phyloP scores from a whole-genome alignment of 306 rosid genomes.

The Morella rubra region DNA sequence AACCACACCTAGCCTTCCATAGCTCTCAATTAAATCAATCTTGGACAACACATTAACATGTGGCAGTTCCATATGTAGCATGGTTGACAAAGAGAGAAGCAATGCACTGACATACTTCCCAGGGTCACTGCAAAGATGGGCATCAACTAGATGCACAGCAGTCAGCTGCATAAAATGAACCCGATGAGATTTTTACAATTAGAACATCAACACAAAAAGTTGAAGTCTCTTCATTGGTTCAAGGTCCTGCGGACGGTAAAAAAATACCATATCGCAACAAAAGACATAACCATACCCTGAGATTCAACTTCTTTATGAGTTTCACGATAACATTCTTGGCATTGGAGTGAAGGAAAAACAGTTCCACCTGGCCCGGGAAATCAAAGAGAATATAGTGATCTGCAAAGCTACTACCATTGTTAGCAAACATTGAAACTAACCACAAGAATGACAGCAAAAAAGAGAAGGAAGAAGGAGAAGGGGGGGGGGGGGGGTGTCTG shows the following conservation, averaged over 20 bases:
- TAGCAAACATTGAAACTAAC: constrained; percentile 5
- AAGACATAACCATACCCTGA: constrained; percentile 57
- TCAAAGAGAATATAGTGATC: constrained; percentile 97
- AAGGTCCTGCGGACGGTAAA: constrained; percentile 11
- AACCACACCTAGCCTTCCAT: constrained; percentile 76
- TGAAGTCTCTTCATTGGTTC: constrained; percentile 7
- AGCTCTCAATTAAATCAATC: constrained; percentile 90
- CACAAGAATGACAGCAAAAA: background rate
- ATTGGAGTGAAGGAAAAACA: constrained; percentile 81
- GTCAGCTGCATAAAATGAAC: constrained; percentile 69
- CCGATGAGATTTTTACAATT: constrained; percentile 26
- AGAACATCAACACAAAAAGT: constrained; percentile 10
- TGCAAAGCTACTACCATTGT: constrained; percentile 44
- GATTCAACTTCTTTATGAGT: constrained; percentile 69
- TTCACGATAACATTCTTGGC: constrained; percentile 76
- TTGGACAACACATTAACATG: constrained; percentile 85
- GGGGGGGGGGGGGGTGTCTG: too few relatives aligned
- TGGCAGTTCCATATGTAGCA: constrained; percentile 92
- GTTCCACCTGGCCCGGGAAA: constrained; percentile 97
- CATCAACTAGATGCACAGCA: constrained; percentile 90
- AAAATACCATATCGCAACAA: constrained; percentile 19
- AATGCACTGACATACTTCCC: constrained; percentile 88
- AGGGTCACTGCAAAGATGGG: constrained; percentile 97
- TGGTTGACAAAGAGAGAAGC: constrained; percentile 84
- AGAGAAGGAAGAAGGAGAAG: too few relatives aligned